Base-by-base conservation (phyloP, 768 basidiomycete species). In the Lactarius trivialis region DNA sequence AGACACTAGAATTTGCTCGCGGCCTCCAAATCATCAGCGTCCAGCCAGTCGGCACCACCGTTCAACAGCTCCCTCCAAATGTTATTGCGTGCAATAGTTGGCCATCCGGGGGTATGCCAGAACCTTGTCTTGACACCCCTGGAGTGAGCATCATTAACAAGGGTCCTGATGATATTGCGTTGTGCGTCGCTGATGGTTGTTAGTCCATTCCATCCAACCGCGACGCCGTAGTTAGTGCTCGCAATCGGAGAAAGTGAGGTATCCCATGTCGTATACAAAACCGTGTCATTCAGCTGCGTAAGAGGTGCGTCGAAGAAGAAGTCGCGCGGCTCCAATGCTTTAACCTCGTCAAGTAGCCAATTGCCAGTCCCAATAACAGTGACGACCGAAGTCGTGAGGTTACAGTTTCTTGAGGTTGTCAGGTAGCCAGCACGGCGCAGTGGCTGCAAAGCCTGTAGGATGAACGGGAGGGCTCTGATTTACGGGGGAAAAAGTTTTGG, bases 231-330 rank as follows among this genome's bases (percentile, higher is more conserved):
- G 68, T 81, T 78, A 12, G 78, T 78, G 56, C 80, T 81, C 2
- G 81, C 82, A n/a, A 82, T 58, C 2, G 81, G 81, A 12, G 81
- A 74, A 26, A 83, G 61, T 1, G 74, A 76, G 7, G 70, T 64
- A 58, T 76, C 74, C 74, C 76, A 81, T 12, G 73, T 76, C 26
- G 72, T 73, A 60, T 77, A 78, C 9, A 71, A 60, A 2, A 71
- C 69, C 17, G 72, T 71, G 60, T 72, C 72, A 37, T 66, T 71
- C 21, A 82, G 72, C 30, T 71, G 72, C n/a, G 72, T 74, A 58
- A 82, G 71, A 7, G 80, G 81, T 24, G 78, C 81, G 65, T 83
- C 81, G 69, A 79, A 81, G 70, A 83, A 82, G 52, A 79, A 70
- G 65, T 81, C 78, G 17, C 81, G 72, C 14, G 78, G 78, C n/a